These are phyloP conservation scores for Aspergillus glaucus DNA, from an alignment of 2,329 filamentous ascomycete genomes.

Conservation along the genomic window DNA sequence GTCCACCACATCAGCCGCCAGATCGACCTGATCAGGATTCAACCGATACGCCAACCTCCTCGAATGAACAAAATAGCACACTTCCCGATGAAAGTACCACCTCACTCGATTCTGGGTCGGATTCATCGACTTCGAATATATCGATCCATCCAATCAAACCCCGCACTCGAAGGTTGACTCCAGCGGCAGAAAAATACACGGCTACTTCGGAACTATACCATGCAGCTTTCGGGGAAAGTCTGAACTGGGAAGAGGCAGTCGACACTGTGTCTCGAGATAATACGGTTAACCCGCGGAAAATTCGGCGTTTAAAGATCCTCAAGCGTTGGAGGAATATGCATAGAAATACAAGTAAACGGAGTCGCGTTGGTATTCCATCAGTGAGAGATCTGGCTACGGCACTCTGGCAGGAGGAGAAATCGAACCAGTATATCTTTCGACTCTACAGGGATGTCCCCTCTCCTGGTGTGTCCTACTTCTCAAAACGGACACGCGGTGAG, in stretches of 20 bases:
- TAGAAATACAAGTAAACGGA: background rate
- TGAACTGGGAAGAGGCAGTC: conserved; percentile 23
- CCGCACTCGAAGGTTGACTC: conserved; percentile 6
- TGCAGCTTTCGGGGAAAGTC: conserved; percentile 13
- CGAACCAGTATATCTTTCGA: conserved; percentile 46
- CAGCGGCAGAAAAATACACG: conserved; percentile 14
- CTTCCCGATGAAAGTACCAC: background rate
- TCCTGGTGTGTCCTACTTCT: conserved; percentile 49
- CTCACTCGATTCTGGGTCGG: background rate
- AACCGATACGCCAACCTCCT: background rate
- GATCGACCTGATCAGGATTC: background rate
- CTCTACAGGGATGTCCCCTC: conserved; percentile 48
- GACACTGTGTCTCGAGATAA: conserved; percentile 30
- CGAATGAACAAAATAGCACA: background rate
- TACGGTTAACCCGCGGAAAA: conserved; percentile 16
- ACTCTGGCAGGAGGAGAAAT: conserved; percentile 38
- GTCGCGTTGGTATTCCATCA: conserved; percentile 29
- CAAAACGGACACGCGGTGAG: conserved; percentile 49
- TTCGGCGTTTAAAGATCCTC: background rate
- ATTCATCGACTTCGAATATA: background rate
- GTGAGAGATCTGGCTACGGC: conserved; percentile 36
- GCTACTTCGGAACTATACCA: conserved; percentile 20
- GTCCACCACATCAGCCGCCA: background rate
- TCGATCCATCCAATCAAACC: background rate
- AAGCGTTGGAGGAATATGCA: background rate